Base-by-base conservation (phyloP, 2,329 filamentous ascomycete genomes). In the Mycosphaerella sp. region DNA sequence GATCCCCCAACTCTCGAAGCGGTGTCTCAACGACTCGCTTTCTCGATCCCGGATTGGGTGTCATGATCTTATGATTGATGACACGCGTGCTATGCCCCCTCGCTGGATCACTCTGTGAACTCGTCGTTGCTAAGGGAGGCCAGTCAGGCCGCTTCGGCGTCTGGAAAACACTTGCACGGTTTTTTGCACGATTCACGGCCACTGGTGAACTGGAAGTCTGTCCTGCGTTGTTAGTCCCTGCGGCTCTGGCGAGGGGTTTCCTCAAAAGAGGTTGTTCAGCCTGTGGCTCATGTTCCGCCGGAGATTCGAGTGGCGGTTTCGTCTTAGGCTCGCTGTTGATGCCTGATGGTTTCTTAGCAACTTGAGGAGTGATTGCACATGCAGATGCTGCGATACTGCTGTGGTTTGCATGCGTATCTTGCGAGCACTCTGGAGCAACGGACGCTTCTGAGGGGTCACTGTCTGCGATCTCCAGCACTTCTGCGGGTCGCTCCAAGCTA, bases 11-110 rank as follows among this genome's bases (percentile, higher is more conserved):
- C 34, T 55, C 54, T 26, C 58, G 51, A 9, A 59, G 40, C 17
- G 52, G 51, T 10, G 58, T 59, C 34, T 59, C 56, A 3, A 55
- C 46, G 31, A 59, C 39, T 41, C 57, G 48, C 48, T 45, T 55
- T 21, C 48, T 47, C 31, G 40, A 36, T 39, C 21, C 39, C 8
- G 34, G 41, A 9, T 48, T 31, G 26, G 32, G 45, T 34, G 45
- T 38, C 23, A 48, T 14, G 31, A 43, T 36, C n/a, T 46, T 56
- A 34, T 46, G 39, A 26, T 50, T 50, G 31, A 47, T 51, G 43
- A 48, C 53, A 11, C 50, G 36, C 36, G 54, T 53, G 47, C 45
- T 38, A n/a, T 53, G 43, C 21, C 45, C 53, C 40, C 32, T 51
- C 31, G 41, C 10, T 26, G 42, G 31, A 51, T 42, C 48, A 29